A percentile compares a stretch with the other conserved stretches of the same genome.
These are phyloP conservation scores for Rhynchosporium agropyri DNA, from an alignment of 2,329 filamentous ascomycete species.

Conservation along the genomic window DNA sequence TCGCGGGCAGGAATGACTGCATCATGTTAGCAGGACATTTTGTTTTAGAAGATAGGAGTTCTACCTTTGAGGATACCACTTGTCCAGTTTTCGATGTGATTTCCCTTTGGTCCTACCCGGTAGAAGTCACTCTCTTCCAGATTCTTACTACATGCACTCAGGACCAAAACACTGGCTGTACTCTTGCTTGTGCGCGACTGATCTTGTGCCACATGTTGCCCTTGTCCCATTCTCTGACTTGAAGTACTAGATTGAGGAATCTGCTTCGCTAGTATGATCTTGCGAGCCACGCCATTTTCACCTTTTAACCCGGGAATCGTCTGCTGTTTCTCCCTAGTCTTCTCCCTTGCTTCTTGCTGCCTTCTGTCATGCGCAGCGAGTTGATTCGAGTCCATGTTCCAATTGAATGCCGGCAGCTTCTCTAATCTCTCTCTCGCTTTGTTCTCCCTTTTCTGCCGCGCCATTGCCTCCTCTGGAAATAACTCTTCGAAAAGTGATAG, in stretches of 20 bases:
- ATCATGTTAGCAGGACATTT: slow-evolving; percentile 12
- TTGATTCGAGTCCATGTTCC: slow-evolving; percentile 20
- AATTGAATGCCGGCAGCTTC: slow-evolving; percentile 40
- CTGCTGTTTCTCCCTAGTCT: slow-evolving; percentile 6
- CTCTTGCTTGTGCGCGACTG: background rate
- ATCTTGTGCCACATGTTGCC: background rate
- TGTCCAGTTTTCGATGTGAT: slow-evolving; percentile 69
- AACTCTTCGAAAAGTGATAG: slow-evolving; percentile 51
- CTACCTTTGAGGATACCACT: slow-evolving; percentile 61
- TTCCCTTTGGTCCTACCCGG: slow-evolving; percentile 62
- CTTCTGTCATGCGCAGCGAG: slow-evolving; percentile 1
- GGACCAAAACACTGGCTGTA: slow-evolving; percentile 49
- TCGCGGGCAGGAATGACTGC: slow-evolving; percentile 63
- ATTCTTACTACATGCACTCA: slow-evolving; percentile 60
- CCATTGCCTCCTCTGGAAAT: slow-evolving; percentile 55
- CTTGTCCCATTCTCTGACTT: too few species aligned
- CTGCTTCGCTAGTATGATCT: background rate
- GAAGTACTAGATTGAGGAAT: too few species aligned
- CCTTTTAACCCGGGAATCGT: slow-evolving; percentile 12
- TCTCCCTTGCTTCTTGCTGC: slow-evolving; percentile 5
- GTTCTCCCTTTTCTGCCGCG: slow-evolving; percentile 11
- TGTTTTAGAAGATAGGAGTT: background rate
- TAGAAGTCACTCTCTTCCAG: slow-evolving; percentile 71
- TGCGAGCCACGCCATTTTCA: background rate
- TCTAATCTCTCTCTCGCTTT: slow-evolving; percentile 28